These are phyloP conservation scores for Pseudonitzschia delicatissima DNA, from an alignment of 108 stramenopile species.

Conservation along the genomic window DNA sequence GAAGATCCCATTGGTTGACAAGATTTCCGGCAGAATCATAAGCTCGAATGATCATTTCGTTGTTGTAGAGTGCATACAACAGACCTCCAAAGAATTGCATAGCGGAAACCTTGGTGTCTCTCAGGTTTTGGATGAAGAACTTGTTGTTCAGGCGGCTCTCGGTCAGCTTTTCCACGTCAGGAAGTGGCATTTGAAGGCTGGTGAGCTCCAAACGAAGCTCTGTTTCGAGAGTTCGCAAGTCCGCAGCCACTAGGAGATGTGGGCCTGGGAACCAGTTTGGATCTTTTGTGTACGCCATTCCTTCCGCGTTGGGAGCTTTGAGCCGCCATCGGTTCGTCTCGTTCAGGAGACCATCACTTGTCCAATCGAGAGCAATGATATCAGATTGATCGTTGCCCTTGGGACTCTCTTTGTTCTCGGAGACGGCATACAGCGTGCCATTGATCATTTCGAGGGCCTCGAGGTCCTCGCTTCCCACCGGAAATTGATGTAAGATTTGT, in stretches of 20 bases:
- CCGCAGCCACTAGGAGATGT: not conserved
- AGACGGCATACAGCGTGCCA: not conserved
- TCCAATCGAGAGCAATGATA: not conserved
- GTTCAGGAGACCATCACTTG: not conserved
- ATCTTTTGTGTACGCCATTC: not conserved
- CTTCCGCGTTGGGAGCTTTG: not conserved
- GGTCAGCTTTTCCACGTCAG: not conserved
- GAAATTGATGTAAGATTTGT: not conserved
- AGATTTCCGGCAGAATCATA: not conserved
- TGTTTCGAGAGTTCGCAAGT: not conserved
- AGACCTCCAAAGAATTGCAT: not conserved
- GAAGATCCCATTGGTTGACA: not conserved
- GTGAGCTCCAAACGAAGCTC: not conserved
- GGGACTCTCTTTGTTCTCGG: not conserved
- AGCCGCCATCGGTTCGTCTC: not conserved
- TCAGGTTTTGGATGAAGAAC: not conserved
- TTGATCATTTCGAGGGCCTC: not conserved
- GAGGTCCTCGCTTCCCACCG: not conserved
- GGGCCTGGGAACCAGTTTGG: not conserved
- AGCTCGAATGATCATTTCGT: not conserved
- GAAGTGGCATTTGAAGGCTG: not conserved
- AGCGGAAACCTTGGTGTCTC: not conserved
- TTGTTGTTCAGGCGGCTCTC: not conserved
- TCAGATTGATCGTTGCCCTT: not conserved
- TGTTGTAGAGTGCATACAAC: not conserved